Percentiles rank a stretch among this genome's conserved stretches.
Evolutionary conservation across 768 basidiomycete species (phyloP).

Genomic region (Rhodotorula sphaerocarpa): DNA sequence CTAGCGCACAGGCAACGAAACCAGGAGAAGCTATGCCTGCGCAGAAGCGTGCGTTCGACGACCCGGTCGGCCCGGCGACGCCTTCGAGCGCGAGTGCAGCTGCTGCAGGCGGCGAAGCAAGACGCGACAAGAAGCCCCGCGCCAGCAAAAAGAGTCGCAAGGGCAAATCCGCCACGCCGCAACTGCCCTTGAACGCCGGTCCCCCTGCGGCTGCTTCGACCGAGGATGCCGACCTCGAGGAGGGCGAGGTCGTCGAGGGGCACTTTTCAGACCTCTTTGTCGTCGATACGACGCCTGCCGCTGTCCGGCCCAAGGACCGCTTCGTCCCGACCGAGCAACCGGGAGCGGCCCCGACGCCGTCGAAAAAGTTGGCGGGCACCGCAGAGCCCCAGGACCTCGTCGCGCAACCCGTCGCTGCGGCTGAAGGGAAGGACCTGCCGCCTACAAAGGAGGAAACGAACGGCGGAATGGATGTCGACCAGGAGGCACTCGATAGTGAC

Average conservation of each 20-base stretch:
- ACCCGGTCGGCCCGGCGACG: neutral
- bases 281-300: slow-evolving; percentile 28
- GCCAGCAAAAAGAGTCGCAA: too few species aligned
- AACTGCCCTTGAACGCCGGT: neutral
- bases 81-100: neutral
- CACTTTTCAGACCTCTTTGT: slow-evolving; percentile 31
- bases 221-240: slow-evolving; percentile 10
- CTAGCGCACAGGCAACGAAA: too few species aligned
- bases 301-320: slow-evolving; percentile 6
- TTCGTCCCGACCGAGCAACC: slow-evolving; percentile 1
- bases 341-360: neutral
- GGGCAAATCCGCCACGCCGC: neutral
- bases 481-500: slow-evolving; percentile 1
- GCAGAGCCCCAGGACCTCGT: neutral
- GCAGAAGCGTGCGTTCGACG: slow-evolving; percentile 22
- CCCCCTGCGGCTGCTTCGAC: too few species aligned
- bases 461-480: neutral
- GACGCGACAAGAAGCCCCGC: neutral
- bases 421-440: neutral
- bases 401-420: neutral
- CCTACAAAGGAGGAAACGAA: neutral
- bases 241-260: slow-evolving; percentile 31
- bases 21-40: too few species aligned
- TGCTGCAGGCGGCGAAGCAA: neutral
- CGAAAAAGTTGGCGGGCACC: neutral